These are phyloP conservation scores for Calonectria pseudoturangicola DNA, from an alignment of 2,329 filamentous ascomycete genomes.

Conservation along the genomic window DNA sequence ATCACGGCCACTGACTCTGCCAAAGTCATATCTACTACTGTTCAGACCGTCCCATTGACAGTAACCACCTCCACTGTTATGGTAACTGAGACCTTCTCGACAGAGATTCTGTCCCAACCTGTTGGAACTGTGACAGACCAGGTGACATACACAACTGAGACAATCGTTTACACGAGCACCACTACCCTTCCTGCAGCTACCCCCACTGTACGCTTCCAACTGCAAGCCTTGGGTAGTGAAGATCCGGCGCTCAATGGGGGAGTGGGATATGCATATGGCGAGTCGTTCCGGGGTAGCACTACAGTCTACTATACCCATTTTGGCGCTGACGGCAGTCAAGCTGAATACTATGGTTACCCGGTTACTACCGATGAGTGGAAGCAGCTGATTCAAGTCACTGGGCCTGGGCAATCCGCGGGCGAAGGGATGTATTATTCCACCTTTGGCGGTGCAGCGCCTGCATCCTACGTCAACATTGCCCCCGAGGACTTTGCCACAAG, in stretches of 20 bases:
- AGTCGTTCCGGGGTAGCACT: background rate
- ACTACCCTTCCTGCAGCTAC: background rate
- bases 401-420: background rate
- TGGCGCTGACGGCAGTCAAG: background rate
- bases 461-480: background rate
- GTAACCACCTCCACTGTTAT: background rate
- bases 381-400: background rate
- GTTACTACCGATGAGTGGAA: background rate
- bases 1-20: background rate
- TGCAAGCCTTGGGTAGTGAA: background rate
- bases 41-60: background rate
- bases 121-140: background rate
- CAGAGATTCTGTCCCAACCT: background rate
- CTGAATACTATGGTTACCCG: background rate
- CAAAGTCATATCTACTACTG: background rate
- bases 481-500: background rate
- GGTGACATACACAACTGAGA: background rate
- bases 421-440: background rate
- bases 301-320: background rate
- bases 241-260: background rate
- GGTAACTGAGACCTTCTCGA: background rate
- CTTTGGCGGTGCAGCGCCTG: background rate
- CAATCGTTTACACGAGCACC: background rate
- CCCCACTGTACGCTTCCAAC: background rate
- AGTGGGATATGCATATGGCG: background rate